Base-by-base conservation (phyloP, 495 filamentous ascomycete genomes). In the Penicillium macrosclerotiorum region DNA sequence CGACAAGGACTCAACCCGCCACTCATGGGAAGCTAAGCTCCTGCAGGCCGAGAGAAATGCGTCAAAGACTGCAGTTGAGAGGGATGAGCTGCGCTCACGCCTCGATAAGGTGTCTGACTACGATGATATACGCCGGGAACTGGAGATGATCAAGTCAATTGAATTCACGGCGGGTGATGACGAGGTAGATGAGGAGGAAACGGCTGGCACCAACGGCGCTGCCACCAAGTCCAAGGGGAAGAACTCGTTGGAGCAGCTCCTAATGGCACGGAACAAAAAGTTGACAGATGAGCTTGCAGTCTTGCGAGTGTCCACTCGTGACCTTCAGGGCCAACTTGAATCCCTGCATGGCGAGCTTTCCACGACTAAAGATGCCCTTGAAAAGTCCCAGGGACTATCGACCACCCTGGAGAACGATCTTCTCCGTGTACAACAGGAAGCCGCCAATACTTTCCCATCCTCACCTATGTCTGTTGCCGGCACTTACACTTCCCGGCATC, bases 131-230 rank as follows among this genome's bases (percentile, higher is more conserved):
- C 95, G 93, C 60, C 84, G 90, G 43, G 94, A 98, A 65, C 76
- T 98, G 18, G 93, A 97, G 54, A 90, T 98, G 35, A 79, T 98
- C 53, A 95, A 85, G 82, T 93, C 91, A 52, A 95, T 98, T 49
- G 93, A 98, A 61, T 96, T 98, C 57, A 83, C 91, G 0, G 88
- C 88, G 0, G 89, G 88, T 7, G 90, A 95, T 51, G 89, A 95
- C 49, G 89, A 93, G 17, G 85, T 17, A 7, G 17, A 22, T 11
- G 56, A 69, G n/a, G 61, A 63, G 9, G 47, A 58, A 12, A 43
- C 40, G 9, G 48, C 61, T 50, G 52, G 66, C 54, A 55, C 60
- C 9, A 83, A 80, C 54, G 82, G 81, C 5, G 54, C 73, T 3
- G 60, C 67, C 0, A 38, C 58, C 8, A 82, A 82, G 55, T 64